Evolutionary conservation across 2,329 filamentous ascomycete genomes (phyloP).

Genomic region (Exophiala bonariae): DNA sequence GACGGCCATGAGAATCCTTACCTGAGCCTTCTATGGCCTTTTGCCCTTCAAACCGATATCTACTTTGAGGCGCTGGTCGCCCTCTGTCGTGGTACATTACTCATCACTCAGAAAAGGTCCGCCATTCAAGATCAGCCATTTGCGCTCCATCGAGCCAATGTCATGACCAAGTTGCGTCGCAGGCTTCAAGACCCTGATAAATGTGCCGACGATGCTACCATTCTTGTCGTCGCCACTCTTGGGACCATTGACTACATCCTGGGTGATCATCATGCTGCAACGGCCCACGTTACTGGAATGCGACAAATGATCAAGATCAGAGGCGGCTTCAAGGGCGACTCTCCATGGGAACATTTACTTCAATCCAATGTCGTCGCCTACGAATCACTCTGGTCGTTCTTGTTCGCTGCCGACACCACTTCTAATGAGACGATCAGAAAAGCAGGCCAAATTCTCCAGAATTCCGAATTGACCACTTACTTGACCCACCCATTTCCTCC

Average conservation of each 20-base stretch:
- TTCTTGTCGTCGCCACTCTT: constrained; percentile 15
- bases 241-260: constrained; percentile 18
- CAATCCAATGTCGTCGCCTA: constrained; percentile 13
- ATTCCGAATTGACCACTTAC: constrained; percentile 13
- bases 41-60: constrained; percentile 11
- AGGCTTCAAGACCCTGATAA: constrained; percentile 10
- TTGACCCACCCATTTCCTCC: constrained; percentile 15
- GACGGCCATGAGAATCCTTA: constrained; percentile 17
- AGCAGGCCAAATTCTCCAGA: constrained; percentile 4
- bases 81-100: constrained; percentile 12
- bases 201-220: constrained; percentile 14
- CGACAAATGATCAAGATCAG: constrained; percentile 16
- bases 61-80: constrained; percentile 16
- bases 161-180: constrained; percentile 12
- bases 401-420: constrained; percentile 7
- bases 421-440: constrained; percentile 1
- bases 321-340: constrained; percentile 9
- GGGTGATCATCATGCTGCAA: constrained; percentile 12
- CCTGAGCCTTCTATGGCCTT: constrained; percentile 17
- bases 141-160: constrained; percentile 10
- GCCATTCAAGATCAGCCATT: constrained; percentile 8
- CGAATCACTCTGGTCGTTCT: constrained; percentile 15
- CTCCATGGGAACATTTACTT: constrained; percentile 13
- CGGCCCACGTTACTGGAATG: constrained; percentile 16
- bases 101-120: constrained; percentile 7